Base-by-base conservation (phyloP, 371 early-diverging fungal species). In the Mortierella sp. region DNA sequence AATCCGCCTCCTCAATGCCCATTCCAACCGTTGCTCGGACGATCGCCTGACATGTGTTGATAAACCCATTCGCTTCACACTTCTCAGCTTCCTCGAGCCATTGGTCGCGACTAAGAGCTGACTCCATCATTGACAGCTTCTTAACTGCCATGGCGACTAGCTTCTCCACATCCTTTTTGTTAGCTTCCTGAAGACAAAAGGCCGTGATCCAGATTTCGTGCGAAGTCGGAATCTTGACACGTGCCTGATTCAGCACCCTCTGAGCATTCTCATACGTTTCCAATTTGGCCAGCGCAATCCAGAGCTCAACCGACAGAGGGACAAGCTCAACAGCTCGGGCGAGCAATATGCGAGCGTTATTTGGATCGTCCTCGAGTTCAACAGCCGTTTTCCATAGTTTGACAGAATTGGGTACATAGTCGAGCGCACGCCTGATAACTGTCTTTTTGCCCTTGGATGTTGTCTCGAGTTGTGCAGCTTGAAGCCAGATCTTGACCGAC, bases 121-220 rank as follows among this genome's bases (percentile, higher is more conserved):
- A 84, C 21, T 95, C 93, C 34, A 86, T 86, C 53, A 88, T 81
- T 0, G 89, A 82, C 26, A 98, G 81, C 6, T 80, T 80, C 4
- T 79, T 79, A 14, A 94, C 94, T 3, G 94, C 96, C 41, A 86
- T 80, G 4, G 79, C 65, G 42, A 97, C 89, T 37, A 98, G 85
- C 26, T 65, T 86, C 26, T 91, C 90, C 4, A 95, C 67, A 63
- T 80, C 86, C 19, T 84, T 83, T 1, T 75, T 75, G 57, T 93
- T 89, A 8, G 87, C 92, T 70, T 97, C 99, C 79, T 96, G 95
- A 11, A 99, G 85, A 62, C 92, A 89, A 21, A 97, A 97, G 24
- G 95, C 98, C 7, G 95, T 90, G 44, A 99, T 89, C 97, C 97
- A 99, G 50, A 98, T 87, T 58, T 97, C 97, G 79, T 95, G 94